Conservation (phyloP, 2,329 filamentous ascomycete species). For the Scolecobasidium constrictum region DNA sequence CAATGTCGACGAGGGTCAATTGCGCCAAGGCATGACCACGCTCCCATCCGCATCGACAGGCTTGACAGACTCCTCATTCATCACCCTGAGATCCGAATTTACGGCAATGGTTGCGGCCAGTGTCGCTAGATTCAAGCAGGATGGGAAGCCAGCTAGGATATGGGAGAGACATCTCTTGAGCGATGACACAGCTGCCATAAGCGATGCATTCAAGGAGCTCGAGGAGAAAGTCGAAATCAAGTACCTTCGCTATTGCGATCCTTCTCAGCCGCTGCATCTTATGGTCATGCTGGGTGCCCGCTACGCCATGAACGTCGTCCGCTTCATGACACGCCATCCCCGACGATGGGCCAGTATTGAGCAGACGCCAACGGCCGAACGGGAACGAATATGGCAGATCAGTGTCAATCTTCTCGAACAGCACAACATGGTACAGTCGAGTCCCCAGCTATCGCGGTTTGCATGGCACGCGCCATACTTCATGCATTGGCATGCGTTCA, state of each 20-base stretch:
- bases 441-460: conserved; percentile 19
- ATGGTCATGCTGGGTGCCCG: conserved; percentile 10
- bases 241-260: conserved; percentile 10
- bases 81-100: too few species aligned
- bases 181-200: too few species aligned
- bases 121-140: too few species aligned
- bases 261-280: conserved; percentile 14
- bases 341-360: conserved; percentile 21
- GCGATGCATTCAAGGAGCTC: conserved; percentile 15
- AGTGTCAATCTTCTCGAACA: conserved; percentile 21
- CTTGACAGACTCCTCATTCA: too few species aligned
- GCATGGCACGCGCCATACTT: conserved; percentile 22
- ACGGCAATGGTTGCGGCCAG: too few species aligned
- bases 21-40: too few species aligned
- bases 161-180: too few species aligned
- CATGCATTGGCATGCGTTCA: conserved; percentile 25
- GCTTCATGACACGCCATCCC: conserved; percentile 19
- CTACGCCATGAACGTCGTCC: conserved; percentile 12
- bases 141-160: too few species aligned
- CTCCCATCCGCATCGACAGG: too few species aligned
- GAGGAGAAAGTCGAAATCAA: conserved; percentile 17
- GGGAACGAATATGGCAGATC: conserved; percentile 19
- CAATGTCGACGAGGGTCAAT: too few species aligned
- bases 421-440: conserved; percentile 24
- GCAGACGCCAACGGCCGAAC: conserved; percentile 19